Conservation (phyloP, 441 rosid genomes). For the Biscutella laevigata region DNA sequence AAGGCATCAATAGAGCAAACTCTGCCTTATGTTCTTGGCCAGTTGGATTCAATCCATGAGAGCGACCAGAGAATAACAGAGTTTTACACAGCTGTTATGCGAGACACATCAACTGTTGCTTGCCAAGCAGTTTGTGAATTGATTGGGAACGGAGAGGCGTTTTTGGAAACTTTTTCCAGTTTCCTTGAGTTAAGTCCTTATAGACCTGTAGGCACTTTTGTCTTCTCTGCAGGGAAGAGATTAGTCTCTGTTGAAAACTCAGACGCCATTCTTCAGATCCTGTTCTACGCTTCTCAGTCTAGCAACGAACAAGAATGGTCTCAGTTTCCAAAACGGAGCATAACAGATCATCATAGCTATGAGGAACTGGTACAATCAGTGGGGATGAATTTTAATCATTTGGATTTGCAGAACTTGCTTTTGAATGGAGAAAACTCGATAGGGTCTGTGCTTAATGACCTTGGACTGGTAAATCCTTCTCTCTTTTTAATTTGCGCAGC, state of each 20-base stretch:
- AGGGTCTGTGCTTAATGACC: conserved; percentile 32
- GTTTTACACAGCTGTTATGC: conserved; percentile 40
- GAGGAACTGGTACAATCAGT: conserved; percentile 29
- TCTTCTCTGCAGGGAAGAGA: conserved; percentile 45
- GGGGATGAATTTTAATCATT: conserved; percentile 24
- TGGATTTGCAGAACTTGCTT: conserved; percentile 32
- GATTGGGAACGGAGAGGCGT: conserved; percentile 50
- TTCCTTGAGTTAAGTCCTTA: conserved; percentile 68
- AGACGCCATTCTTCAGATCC: conserved; percentile 60
- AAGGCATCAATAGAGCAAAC: conserved; percentile 28
- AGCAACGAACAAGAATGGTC: conserved; percentile 27
- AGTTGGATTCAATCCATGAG: conserved; percentile 19
- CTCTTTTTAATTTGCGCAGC: neutral
- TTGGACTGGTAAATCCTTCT: conserved; percentile 49
- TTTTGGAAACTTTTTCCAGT: conserved; percentile 45
- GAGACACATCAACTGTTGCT: conserved; percentile 37
- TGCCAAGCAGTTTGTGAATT: conserved; percentile 46
- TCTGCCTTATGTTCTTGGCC: conserved; percentile 30
- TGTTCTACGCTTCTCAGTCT: conserved; percentile 55
- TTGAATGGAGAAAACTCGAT: conserved; percentile 17
- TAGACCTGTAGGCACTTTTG: conserved; percentile 58
- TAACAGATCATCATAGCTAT: conserved; percentile 42
- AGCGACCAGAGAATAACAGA: neutral
- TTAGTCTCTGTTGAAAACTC: conserved; percentile 48
- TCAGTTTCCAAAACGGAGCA: conserved; percentile 30